Conservation (phyloP, 305 asterid species). For the Fraxinus paxiana region DNA sequence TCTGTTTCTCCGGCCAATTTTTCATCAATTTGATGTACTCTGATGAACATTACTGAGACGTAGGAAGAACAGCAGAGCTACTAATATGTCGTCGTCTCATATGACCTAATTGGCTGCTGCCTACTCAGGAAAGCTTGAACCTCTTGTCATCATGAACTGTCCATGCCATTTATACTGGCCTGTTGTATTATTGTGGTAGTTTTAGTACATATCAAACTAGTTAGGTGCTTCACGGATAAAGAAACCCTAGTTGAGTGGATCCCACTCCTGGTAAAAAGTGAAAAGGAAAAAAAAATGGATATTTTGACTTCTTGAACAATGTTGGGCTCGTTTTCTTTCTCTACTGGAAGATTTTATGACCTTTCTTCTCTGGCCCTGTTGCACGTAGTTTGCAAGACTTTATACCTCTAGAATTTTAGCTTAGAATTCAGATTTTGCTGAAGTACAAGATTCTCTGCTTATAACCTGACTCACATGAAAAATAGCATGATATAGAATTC, state of each 20-base stretch:
- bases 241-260: not conserved
- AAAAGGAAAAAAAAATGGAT: not conserved
- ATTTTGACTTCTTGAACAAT: not conserved
- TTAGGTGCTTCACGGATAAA: not conserved
- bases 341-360: not conserved
- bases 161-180: not conserved
- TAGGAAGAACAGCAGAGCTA: not conserved
- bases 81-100: not conserved
- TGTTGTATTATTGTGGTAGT: not conserved
- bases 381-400: not conserved
- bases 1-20: not conserved
- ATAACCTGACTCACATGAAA: not conserved
- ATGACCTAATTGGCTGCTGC: not conserved
- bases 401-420: not conserved
- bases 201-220: not conserved
- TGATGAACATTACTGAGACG: not conserved
- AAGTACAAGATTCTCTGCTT: not conserved
- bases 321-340: not conserved
- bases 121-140: not conserved
- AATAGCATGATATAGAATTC: not conserved
- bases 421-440: not conserved
- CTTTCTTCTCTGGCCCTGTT: not conserved
- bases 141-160: not conserved
- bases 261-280: not conserved
- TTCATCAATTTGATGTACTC: not conserved